Percentiles rank a stretch among this genome's conserved stretches.
Evolutionary conservation across 2,329 filamentous ascomycete genomes (phyloP).

Genomic region (Penicillium sp.): DNA sequence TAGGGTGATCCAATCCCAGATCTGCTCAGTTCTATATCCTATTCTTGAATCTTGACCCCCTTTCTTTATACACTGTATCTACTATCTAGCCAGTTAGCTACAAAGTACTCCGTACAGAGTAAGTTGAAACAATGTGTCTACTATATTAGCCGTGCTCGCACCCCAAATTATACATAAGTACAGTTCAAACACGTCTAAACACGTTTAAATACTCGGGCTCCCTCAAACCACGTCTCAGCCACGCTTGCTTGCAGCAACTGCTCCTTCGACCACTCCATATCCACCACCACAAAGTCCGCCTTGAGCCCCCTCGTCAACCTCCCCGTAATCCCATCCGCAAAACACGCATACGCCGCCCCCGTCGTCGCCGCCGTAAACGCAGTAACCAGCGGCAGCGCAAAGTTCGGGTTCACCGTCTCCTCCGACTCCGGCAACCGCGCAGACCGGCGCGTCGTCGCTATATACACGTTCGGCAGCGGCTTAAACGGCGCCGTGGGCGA

Average conservation of each 20-base stretch:
- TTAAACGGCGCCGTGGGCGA: conserved; percentile 46
- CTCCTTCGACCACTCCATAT: conserved; percentile 40
- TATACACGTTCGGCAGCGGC: conserved; percentile 47
- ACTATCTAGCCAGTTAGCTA: too few relatives aligned
- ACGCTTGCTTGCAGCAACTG: conserved; percentile 40
- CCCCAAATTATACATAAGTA: too few relatives aligned
- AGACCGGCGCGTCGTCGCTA: conserved; percentile 47
- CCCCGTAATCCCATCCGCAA: conserved; percentile 42
- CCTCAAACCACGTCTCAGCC: conserved; percentile 44
- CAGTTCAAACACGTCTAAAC: neutral
- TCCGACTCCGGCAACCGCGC: conserved; percentile 38
- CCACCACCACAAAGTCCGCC: conserved; percentile 46
- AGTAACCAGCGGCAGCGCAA: conserved; percentile 38
- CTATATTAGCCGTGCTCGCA: too few relatives aligned
- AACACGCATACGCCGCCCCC: conserved; percentile 46
- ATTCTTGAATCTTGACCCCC: too few relatives aligned
- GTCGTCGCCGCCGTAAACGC: conserved; percentile 43
- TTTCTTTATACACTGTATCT: too few relatives aligned
- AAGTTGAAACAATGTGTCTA: too few relatives aligned
- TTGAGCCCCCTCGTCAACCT: conserved; percentile 35
- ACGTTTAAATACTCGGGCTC: conserved; percentile 29
- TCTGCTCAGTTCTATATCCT: too few relatives aligned
- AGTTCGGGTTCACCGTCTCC: conserved; percentile 42
- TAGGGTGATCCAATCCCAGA: too few relatives aligned
- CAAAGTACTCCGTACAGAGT: too few relatives aligned